phyloP scores from a whole-genome alignment of 2,329 filamentous ascomycete genomes.

The Arthroderma sp. region DNA sequence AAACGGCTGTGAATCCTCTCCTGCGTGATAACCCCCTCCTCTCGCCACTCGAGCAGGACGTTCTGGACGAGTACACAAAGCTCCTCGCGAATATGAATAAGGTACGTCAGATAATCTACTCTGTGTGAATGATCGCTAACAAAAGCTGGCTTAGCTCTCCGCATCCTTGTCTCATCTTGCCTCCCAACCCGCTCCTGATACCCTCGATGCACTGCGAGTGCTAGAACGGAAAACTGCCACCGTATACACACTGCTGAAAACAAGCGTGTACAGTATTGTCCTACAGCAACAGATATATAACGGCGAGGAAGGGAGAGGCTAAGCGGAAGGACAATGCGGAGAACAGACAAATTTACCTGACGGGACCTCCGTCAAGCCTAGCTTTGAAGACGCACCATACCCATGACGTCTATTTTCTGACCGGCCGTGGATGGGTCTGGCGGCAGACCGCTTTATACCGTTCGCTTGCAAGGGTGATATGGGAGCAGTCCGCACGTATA shows the following conservation, averaged over 20 bases:
- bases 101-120: conserved; percentile 34
- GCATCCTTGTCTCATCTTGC: conserved; percentile 40
- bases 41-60: conserved; percentile 76
- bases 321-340: not conserved
- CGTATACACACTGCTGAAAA: conserved; percentile 91
- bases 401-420: not conserved
- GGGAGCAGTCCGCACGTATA: too few species aligned
- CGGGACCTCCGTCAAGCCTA: too few species aligned
- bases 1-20: conserved; percentile 15
- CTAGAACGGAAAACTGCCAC: conserved; percentile 89
- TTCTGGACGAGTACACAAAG: conserved; percentile 84
- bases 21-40: conserved; percentile 33
- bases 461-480: too few species aligned
- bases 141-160: conserved; percentile 17
- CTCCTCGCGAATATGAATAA: conserved; percentile 84
- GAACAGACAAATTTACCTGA: too few species aligned
- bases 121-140: not conserved
- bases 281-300: conserved; percentile 90
- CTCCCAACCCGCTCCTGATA: conserved; percentile 59
- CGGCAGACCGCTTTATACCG: too few species aligned
- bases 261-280: conserved; percentile 97
- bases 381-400: not conserved
- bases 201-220: conserved; percentile 64
- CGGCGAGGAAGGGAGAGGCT: conserved; percentile 18
- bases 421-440: too few species aligned